Conservation (phyloP, 768 basidiomycete species). For the Roridomyces roridus region DNA sequence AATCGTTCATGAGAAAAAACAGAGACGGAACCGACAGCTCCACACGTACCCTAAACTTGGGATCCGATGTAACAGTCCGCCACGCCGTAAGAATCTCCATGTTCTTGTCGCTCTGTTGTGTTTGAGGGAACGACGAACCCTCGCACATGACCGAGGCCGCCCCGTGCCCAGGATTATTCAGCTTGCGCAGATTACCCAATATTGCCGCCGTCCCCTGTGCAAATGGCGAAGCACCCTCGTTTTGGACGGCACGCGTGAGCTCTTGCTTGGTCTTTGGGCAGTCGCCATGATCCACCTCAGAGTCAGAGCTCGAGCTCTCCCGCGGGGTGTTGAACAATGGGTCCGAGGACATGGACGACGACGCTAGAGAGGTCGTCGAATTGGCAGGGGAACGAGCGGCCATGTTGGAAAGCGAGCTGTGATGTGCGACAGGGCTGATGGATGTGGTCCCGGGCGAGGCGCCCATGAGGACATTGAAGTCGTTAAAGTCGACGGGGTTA, state of each 20-base stretch:
- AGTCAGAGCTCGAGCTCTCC: conserved; percentile 39
- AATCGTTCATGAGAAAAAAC: conserved; percentile 14
- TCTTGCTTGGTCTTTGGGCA: conserved; percentile 67
- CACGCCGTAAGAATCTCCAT: conserved; percentile 82
- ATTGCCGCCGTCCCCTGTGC: conserved; percentile 35
- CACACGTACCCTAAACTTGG: conserved; percentile 78
- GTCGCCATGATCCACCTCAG: conserved; percentile 29
- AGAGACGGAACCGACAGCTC: conserved; percentile 13
- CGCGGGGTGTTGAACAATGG: conserved; percentile 42
- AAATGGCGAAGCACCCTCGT: conserved; percentile 69
- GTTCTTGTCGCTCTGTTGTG: conserved; percentile 72
- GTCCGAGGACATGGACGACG: conserved; percentile 38
- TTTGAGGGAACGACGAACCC: conserved; percentile 72
- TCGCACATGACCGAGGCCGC: conserved; percentile 65
- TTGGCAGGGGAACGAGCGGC: conserved; percentile 26
- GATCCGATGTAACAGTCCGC: conserved; percentile 76
- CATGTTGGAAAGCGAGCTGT: conserved; percentile 33
- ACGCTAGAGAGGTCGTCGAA: conserved; percentile 47
- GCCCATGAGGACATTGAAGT: conserved; percentile 34
- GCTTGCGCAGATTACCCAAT: conserved; percentile 43
- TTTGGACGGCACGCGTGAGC: conserved; percentile 53
- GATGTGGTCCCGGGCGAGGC: conserved; percentile 40
- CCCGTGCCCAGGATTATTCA: conserved; percentile 48
- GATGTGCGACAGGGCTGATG: conserved; percentile 64
- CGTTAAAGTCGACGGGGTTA: conserved; percentile 36